A percentile compares a stretch with the other conserved stretches of the same genome.
phyloP scores from a whole-genome alignment of 2,329 filamentous ascomycete genomes.

The Diaporthe helianthi region DNA sequence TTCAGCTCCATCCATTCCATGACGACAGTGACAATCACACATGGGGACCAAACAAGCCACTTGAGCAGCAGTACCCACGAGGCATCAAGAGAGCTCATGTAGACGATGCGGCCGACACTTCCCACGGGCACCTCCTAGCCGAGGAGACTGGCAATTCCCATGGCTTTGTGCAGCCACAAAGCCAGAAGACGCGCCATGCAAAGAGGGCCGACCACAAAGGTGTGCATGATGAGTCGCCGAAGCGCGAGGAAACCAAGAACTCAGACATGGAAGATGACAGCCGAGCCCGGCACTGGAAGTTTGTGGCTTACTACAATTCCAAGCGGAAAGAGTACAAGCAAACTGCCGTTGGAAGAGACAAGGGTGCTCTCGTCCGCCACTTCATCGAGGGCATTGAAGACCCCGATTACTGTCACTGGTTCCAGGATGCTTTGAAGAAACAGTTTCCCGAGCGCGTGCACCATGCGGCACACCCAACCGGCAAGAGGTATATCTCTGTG shows the following conservation, averaged over 20 bases:
- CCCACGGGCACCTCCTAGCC: not conserved
- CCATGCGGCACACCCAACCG: not conserved
- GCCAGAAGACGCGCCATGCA: not conserved
- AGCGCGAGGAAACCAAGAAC: not conserved
- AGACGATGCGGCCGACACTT: not conserved
- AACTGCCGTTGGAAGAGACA: not conserved
- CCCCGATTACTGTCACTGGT: slow-evolving; percentile 32
- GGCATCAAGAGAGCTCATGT: slow-evolving; percentile 1
- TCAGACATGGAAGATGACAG: not conserved
- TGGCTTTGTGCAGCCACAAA: not conserved
- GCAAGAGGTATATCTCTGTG: not conserved
- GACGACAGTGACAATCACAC: not conserved
- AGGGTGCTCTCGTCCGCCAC: slow-evolving; percentile 37
- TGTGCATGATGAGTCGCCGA: not conserved
- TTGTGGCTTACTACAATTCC: slow-evolving; percentile 33
- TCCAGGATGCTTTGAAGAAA: slow-evolving; percentile 37
- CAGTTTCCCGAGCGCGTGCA: slow-evolving; percentile 24
- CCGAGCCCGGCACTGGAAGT: not conserved
- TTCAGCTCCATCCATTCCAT: no score
- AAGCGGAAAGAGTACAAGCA: slow-evolving; percentile 33
- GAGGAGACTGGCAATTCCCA: not conserved
- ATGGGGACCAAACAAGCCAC: not conserved
- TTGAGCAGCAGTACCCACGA: not conserved
- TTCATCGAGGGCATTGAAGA: slow-evolving; percentile 39
- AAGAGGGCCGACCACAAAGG: not conserved